Percentiles rank a stretch among this genome's conserved stretches.
These are phyloP conservation scores for Cenchrus fungigraminus DNA, from an alignment of 176 grass and related monocot species.

Conservation along the genomic window DNA sequence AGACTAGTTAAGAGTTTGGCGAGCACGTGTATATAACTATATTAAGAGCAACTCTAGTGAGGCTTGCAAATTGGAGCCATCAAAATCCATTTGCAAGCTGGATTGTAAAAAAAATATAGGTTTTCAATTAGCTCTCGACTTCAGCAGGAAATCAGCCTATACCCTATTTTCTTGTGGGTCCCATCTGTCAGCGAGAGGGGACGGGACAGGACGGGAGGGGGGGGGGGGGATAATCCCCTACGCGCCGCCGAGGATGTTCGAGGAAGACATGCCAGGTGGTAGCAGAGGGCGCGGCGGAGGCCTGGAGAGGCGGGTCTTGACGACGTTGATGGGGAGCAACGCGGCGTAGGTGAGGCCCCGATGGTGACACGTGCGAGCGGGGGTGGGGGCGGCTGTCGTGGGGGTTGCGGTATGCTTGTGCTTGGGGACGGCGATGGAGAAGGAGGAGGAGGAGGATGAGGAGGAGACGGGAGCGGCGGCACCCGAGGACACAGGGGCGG, in stretches of 20 bases:
- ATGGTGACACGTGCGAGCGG: constrained; percentile 69
- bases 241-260: constrained; percentile 66
- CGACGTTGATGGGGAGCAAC: constrained; percentile 87
- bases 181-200: too few species aligned
- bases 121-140: too few species aligned
- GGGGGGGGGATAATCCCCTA: too few species aligned
- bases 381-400: constrained; percentile 25
- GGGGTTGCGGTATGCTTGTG: not conserved
- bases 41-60: too few species aligned
- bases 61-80: too few species aligned
- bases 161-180: too few species aligned
- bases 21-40: too few species aligned
- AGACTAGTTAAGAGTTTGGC: too few species aligned
- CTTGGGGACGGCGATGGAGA: constrained; percentile 31
- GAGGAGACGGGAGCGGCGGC: constrained; percentile 20
- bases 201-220: too few species aligned
- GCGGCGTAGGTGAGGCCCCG: constrained; percentile 81
- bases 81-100: too few species aligned
- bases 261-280: constrained; percentile 60
- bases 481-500: not conserved
- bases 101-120: too few species aligned
- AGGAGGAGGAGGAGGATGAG: constrained; percentile 52
- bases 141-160: too few species aligned
- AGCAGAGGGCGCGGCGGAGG: constrained; percentile 38
- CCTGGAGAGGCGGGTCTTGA: constrained; percentile 90